phyloP scores from a whole-genome alignment of 768 basidiomycete genomes.

The Mrakia blollopis region DNA sequence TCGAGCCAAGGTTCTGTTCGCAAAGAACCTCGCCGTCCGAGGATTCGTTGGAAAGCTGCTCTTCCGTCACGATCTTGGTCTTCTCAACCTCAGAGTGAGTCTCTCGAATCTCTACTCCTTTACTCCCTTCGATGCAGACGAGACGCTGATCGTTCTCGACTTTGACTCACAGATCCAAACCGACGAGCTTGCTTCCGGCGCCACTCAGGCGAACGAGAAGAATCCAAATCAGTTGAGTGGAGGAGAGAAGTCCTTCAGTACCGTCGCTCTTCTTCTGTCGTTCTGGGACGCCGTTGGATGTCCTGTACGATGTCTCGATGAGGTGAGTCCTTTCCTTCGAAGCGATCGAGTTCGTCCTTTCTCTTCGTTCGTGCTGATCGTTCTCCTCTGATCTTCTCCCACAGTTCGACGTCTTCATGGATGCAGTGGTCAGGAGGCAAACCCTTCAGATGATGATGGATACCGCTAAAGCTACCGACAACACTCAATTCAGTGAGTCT shows the following conservation, averaged over 20 bases:
- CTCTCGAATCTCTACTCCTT: background rate
- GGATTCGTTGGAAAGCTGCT: slow-evolving; percentile 82
- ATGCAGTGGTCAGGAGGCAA: slow-evolving; percentile 59
- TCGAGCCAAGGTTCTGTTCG: slow-evolving; percentile 64
- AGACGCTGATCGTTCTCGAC: background rate
- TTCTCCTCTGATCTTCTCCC: background rate
- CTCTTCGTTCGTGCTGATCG: background rate
- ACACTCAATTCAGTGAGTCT: slow-evolving; percentile 23
- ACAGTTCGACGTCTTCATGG: slow-evolving; percentile 86
- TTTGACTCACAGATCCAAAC: slow-evolving; percentile 69
- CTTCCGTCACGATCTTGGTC: slow-evolving; percentile 70
- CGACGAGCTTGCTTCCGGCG: slow-evolving; percentile 56
- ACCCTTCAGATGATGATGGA: slow-evolving; percentile 90
- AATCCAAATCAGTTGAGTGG: slow-evolving; percentile 79
- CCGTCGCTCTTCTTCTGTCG: slow-evolving; percentile 86
- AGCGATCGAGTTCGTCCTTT: background rate
- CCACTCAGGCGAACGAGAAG: slow-evolving; percentile 40
- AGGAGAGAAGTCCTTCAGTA: slow-evolving; percentile 95
- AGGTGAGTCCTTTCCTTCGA: slow-evolving; percentile 41
- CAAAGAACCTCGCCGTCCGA: slow-evolving; percentile 72
- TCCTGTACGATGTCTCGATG: slow-evolving; percentile 92
- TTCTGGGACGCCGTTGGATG: slow-evolving; percentile 95
- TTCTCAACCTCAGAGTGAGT: slow-evolving; percentile 60
- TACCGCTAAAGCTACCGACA: slow-evolving; percentile 26
- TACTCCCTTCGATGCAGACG: background rate